Base-by-base conservation (phyloP, 2,329 filamentous ascomycete genomes). In the Penicillium sp. region DNA sequence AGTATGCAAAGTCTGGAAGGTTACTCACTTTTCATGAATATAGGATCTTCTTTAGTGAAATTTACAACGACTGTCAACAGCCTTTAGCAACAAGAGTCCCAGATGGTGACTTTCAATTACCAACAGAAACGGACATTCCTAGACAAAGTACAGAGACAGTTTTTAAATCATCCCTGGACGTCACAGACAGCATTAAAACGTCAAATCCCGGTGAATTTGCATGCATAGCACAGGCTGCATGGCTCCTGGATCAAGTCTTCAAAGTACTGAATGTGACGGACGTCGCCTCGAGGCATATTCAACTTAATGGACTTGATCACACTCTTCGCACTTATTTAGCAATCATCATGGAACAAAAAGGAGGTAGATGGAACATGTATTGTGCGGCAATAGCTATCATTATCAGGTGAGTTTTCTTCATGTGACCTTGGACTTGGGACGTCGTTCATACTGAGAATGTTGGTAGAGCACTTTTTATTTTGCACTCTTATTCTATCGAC, bases 191-290 rank as follows among this genome's bases (percentile, higher is more conserved):
- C 23, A 18, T 33, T 26, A 30, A 16, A 21, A 49, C 50, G 3
- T 51, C 49, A 1, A 55, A 59, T 18, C 52, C 60, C 8, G 60
- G 60, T 1, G 58, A 58, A 5, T 68, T 67, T 42, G 59, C 59
- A 12, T 61, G 63, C 11, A 30, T 59, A 5, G 62, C 61, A 2
- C 64, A 65, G 52, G 67, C 64, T 8, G 58, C 62, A 16, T 64
- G 60, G 55, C 62, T 67, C 16, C 28, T 65, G 6, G 65, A 65
- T 48, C 59, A 62, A 38, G 59, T 66, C 6, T 47, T 68, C 11
- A 50, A 60, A 47, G 23, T 49, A 8, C 23, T 61, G 16, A 20
- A 58, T 24, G 53, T 59, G 3, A 12, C 53, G 2, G 57, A 61
- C 33, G 14, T 56, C 6, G 54, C 62, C 43, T 24, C 28, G n/a